Percentiles rank a stretch among this genome's conserved stretches.
Evolutionary conservation across 768 basidiomycete genomes (phyloP).

Genomic region (Trametes punicea): DNA sequence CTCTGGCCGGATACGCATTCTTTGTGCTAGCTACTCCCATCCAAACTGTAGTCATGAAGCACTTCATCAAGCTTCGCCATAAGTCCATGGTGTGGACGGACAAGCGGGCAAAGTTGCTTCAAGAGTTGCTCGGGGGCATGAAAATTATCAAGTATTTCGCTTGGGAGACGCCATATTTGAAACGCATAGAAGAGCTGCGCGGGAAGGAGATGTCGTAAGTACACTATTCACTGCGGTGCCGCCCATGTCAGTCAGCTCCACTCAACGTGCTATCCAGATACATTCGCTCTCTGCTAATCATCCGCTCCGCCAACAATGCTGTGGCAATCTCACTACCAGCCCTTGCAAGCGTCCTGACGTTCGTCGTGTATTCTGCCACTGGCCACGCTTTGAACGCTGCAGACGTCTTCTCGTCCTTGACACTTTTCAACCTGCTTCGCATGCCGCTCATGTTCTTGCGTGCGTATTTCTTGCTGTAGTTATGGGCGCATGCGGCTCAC

Average conservation of each 20-base stretch:
- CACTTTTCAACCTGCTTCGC: slow-evolving; percentile 80
- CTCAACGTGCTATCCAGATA: slow-evolving; percentile 36
- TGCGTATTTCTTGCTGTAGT: slow-evolving; percentile 24
- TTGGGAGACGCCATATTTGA: slow-evolving; percentile 81
- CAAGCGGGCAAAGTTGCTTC: slow-evolving; percentile 82
- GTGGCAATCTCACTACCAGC: slow-evolving; percentile 70
- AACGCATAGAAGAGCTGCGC: slow-evolving; percentile 67
- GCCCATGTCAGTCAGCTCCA: slow-evolving; percentile 5
- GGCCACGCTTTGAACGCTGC: slow-evolving; percentile 69
- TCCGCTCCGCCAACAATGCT: slow-evolving; percentile 65
- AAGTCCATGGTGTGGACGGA: slow-evolving; percentile 90
- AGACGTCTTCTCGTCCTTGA: slow-evolving; percentile 79
- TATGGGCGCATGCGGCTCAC: background rate
- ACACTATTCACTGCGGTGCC: background rate
- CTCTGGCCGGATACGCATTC: slow-evolving; percentile 53
- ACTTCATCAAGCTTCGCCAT: slow-evolving; percentile 61
- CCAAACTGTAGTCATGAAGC: slow-evolving; percentile 72
- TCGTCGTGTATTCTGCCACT: slow-evolving; percentile 71
- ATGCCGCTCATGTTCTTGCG: slow-evolving; percentile 75
- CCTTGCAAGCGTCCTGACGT: slow-evolving; percentile 74
- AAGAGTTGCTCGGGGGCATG: slow-evolving; percentile 88
- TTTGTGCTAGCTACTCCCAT: slow-evolving; percentile 71
- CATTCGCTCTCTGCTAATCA: slow-evolving; percentile 62
- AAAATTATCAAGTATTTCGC: slow-evolving; percentile 91
- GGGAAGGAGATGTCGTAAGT: slow-evolving; percentile 66